Evolutionary conservation across 2,329 filamentous ascomycete genomes (phyloP).

Genomic region (Pseudomassariella vexata): DNA sequence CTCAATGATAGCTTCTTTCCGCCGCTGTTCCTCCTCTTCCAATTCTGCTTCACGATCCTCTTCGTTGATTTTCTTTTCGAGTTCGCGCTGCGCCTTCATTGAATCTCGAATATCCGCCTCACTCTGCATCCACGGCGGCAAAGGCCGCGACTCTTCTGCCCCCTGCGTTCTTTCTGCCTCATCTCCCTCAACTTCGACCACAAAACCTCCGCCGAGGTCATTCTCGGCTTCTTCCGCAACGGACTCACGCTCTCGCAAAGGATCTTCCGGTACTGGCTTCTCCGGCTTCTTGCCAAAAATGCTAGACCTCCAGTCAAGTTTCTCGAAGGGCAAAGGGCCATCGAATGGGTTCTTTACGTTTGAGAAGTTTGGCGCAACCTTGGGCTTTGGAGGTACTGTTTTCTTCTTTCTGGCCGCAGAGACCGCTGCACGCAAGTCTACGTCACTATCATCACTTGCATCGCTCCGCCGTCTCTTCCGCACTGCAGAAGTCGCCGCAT

Average conservation of each 20-base stretch:
- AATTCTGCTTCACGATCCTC: slow-evolving; percentile 53
- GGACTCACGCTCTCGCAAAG: slow-evolving; percentile 31
- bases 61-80: slow-evolving; percentile 56
- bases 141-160: slow-evolving; percentile 42
- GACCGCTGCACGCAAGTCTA: slow-evolving; percentile 73
- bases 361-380: slow-evolving; percentile 29
- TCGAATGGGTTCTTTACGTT: slow-evolving; percentile 61
- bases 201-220: slow-evolving; percentile 60
- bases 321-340: slow-evolving; percentile 87
- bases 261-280: slow-evolving; percentile 12
- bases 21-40: slow-evolving; percentile 43
- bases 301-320: slow-evolving; percentile 64
- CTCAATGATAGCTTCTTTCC: slow-evolving; percentile 48
- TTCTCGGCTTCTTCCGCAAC: slow-evolving; percentile 31
- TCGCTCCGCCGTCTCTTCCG: slow-evolving; percentile 40
- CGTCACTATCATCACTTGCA: slow-evolving; percentile 66
- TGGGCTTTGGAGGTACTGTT: slow-evolving; percentile 22
- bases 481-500: slow-evolving; percentile 57
- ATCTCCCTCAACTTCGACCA: slow-evolving; percentile 36
- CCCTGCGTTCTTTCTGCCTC: slow-evolving; percentile 18
- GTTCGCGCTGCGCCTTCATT: slow-evolving; percentile 51
- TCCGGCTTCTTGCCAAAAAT: slow-evolving; percentile 43
- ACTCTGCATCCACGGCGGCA: slow-evolving; percentile 71
- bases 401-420: slow-evolving; percentile 61
- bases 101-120: slow-evolving; percentile 61